A percentile compares a stretch with the other conserved stretches of the same genome.
Evolutionary conservation across 192 early-diverging fungal genomes (phyloP).

Genomic region (Linnemannia exigua): DNA sequence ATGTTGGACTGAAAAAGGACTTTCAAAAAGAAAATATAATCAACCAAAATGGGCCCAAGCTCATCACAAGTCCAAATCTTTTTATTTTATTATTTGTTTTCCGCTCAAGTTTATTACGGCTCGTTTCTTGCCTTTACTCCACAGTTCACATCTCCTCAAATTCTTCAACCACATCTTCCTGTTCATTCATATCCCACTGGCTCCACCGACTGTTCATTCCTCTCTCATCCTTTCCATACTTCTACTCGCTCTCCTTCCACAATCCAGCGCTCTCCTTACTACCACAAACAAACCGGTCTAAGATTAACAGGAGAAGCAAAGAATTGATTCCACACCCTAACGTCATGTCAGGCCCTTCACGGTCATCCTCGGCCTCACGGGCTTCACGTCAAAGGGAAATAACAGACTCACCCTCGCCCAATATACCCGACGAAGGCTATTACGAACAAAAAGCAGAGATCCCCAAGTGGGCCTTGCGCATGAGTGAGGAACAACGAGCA

Average conservation of each 20-base stretch:
- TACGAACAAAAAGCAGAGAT: constrained; percentile 59
- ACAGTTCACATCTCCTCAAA: neutral
- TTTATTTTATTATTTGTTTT: neutral
- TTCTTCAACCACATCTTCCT: neutral
- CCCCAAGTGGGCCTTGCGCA: constrained; percentile 54
- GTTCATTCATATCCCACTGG: neutral
- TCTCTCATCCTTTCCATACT: no score
- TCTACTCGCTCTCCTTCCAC: no score
- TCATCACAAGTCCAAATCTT: neutral
- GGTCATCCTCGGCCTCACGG: constrained; percentile 33
- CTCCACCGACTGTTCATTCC: neutral
- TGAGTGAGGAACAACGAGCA: constrained; percentile 66
- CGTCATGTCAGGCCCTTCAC: constrained; percentile 33
- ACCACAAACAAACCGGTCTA: neutral
- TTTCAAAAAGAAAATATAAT: neutral
- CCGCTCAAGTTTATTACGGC: neutral
- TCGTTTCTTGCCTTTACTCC: neutral
- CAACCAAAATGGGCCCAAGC: neutral
- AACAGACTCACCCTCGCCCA: constrained; percentile 19
- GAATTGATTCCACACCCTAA: neutral
- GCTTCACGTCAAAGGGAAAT: constrained; percentile 15
- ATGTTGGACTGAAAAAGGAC: neutral
- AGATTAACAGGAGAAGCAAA: neutral
- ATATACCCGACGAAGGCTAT: constrained; percentile 56
- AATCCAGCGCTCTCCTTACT: neutral